phyloP scores from a whole-genome alignment of 257 asterid genomes.

The Coffea eugenioides region DNA sequence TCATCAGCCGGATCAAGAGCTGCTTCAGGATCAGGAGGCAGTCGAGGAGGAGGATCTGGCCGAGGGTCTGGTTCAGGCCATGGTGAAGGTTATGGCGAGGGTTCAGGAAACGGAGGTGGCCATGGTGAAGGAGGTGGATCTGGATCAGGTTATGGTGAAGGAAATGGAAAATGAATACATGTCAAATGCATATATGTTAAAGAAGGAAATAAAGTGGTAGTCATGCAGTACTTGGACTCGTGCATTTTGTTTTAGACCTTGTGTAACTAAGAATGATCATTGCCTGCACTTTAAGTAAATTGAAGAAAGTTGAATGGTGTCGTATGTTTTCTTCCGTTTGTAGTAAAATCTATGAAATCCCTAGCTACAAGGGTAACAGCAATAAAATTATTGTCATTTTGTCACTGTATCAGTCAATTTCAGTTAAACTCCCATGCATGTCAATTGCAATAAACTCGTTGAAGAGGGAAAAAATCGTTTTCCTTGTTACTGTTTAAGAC shows the following conservation, averaged over 20 bases:
- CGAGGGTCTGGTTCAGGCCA: constrained; percentile 25
- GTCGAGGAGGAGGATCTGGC: constrained; percentile 21
- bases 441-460: neutral
- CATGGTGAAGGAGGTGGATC: constrained; percentile 54
- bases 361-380: neutral
- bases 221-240: constrained; percentile 2
- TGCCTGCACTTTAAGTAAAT: neutral
- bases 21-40: constrained; percentile 42
- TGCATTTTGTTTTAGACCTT: neutral
- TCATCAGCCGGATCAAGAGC: constrained; percentile 66
- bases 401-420: no score
- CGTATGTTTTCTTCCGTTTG: neutral
- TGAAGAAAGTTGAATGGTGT: constrained; percentile 11
- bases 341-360: neutral
- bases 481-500: no score
- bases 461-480: no score
- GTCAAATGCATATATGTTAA: neutral
- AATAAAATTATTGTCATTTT: neutral
- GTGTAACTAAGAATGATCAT: neutral
- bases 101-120: constrained; percentile 39
- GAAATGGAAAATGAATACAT: constrained; percentile 39
- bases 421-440: neutral
- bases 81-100: constrained; percentile 35
- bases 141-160: constrained; percentile 53
- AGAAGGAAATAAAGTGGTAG: neutral